These are phyloP conservation scores for Solanum phureja DNA, from an alignment of 257 asterid genomes.

Conservation along the genomic window DNA sequence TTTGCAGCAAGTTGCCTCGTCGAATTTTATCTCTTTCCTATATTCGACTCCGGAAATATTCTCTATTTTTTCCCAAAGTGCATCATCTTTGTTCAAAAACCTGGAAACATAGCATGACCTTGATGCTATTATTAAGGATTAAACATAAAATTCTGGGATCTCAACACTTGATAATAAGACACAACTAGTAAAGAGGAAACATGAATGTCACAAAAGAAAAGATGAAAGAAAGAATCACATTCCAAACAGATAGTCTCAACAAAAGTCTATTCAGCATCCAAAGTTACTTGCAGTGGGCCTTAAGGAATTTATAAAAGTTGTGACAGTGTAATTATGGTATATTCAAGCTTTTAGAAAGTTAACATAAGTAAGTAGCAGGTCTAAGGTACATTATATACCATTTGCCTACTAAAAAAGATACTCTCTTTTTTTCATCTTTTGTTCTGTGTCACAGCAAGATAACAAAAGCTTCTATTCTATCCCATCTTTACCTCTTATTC, in stretches of 20 bases:
- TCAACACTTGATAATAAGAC: not conserved
- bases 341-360: conserved; percentile 58
- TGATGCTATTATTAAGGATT: not conserved
- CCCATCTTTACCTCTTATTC: conserved; percentile 47
- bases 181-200: not conserved
- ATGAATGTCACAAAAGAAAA: conserved; percentile 1
- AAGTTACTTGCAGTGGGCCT: conserved; percentile 13
- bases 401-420: conserved; percentile 38
- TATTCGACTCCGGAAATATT: not conserved
- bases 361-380: conserved; percentile 24
- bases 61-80: not conserved
- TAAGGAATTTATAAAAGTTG: conserved; percentile 25
- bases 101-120: not conserved
- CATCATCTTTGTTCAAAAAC: not conserved
- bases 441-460: conserved; percentile 41
- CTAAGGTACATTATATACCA: conserved; percentile 48
- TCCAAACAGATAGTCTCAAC: not conserved
- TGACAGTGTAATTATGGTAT: conserved; percentile 27
- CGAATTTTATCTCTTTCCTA: not conserved
- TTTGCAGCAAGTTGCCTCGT: not conserved
- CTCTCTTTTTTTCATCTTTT: conserved; percentile 20
- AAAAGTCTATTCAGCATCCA: conserved; percentile 31
- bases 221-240: conserved; percentile 5
- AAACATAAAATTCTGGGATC: not conserved
- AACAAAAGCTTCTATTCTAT: conserved; percentile 50